phyloP scores from a whole-genome alignment of 2,329 filamentous ascomycete genomes.

The Pseudomassariella vexata region DNA sequence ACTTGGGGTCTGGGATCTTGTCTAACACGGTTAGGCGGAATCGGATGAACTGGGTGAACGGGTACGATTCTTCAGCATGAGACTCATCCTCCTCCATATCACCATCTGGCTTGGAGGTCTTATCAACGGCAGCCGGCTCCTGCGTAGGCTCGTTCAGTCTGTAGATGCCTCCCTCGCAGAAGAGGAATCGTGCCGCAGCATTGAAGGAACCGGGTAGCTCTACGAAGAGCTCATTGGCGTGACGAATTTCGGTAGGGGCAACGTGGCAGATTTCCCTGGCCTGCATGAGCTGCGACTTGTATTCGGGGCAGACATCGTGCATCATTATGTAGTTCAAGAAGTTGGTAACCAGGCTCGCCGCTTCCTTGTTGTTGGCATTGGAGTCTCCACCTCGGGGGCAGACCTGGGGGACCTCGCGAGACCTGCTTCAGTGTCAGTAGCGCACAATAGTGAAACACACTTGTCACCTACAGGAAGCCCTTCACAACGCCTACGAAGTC shows the following conservation, averaged over 20 bases:
- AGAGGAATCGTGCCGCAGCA: slow-evolving; percentile 63
- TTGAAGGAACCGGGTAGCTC: slow-evolving; percentile 76
- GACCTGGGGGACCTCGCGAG: slow-evolving; percentile 48
- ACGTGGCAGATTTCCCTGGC: slow-evolving; percentile 62
- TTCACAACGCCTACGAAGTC: slow-evolving; percentile 76
- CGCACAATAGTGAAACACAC: slow-evolving; percentile 1
- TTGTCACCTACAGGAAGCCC: slow-evolving; percentile 63
- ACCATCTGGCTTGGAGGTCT: background rate
- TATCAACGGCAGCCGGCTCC: slow-evolving; percentile 15
- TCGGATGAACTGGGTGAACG: slow-evolving; percentile 30
- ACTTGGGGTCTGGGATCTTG: slow-evolving; percentile 17
- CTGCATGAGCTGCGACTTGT: slow-evolving; percentile 57
- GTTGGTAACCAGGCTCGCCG: slow-evolving; percentile 67
- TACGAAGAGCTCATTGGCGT: slow-evolving; percentile 43
- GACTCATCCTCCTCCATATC: background rate
- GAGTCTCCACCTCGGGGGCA: slow-evolving; percentile 39
- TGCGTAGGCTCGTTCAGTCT: slow-evolving; percentile 14
- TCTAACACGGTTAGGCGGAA: slow-evolving; percentile 36
- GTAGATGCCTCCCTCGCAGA: slow-evolving; percentile 35
- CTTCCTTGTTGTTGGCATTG: slow-evolving; percentile 47
- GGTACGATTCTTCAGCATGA: slow-evolving; percentile 33
- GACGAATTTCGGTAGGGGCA: slow-evolving; percentile 62
- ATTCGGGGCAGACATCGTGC: slow-evolving; percentile 83
- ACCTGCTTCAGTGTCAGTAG: too few relatives aligned
- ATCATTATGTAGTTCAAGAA: slow-evolving; percentile 84